Evolutionary conservation across 2,329 filamentous ascomycete species (phyloP).

Genomic region (Colletotrichum sp.): DNA sequence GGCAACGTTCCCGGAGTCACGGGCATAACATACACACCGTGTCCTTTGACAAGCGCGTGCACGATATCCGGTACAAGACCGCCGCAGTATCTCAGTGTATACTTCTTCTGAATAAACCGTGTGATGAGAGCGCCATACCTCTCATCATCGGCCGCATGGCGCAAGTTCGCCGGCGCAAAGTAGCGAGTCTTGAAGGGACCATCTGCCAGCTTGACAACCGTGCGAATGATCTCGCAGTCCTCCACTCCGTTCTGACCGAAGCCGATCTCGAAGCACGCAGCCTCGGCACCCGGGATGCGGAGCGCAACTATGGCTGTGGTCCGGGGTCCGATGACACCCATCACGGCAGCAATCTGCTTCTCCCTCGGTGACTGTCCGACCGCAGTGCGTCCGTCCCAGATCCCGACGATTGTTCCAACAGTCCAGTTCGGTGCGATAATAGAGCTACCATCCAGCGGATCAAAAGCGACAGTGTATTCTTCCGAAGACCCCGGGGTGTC

Average conservation of each 20-base stretch:
- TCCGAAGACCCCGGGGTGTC: slow-evolving; percentile 32
- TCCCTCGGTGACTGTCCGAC: slow-evolving; percentile 42
- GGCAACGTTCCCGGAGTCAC: slow-evolving; percentile 56
- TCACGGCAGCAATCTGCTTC: slow-evolving; percentile 53
- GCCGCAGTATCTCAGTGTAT: slow-evolving; percentile 65
- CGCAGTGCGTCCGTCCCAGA: slow-evolving; percentile 59
- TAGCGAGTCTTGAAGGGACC: slow-evolving; percentile 56
- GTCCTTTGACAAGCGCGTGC: slow-evolving; percentile 64
- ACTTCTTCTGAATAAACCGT: slow-evolving; percentile 55
- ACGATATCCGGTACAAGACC: slow-evolving; percentile 67
- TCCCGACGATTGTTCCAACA: slow-evolving; percentile 63
- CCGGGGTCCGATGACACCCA: slow-evolving; percentile 61
- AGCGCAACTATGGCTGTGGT: slow-evolving; percentile 62
- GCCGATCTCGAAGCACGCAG: slow-evolving; percentile 56
- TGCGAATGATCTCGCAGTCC: slow-evolving; percentile 45
- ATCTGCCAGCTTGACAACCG: slow-evolving; percentile 40
- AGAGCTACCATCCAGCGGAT: slow-evolving; percentile 68
- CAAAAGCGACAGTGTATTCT: slow-evolving; percentile 65
- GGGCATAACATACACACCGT: slow-evolving; percentile 66
- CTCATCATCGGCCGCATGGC: slow-evolving; percentile 56
- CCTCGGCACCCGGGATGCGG: slow-evolving; percentile 43
- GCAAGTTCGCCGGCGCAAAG: slow-evolving; percentile 68
- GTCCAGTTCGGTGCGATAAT: slow-evolving; percentile 65
- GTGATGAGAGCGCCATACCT: slow-evolving; percentile 55
- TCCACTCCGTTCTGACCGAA: slow-evolving; percentile 33